Evolutionary conservation across 805 yeast species (phyloP).

Genomic region (Saccharomycodes ludwigii): DNA sequence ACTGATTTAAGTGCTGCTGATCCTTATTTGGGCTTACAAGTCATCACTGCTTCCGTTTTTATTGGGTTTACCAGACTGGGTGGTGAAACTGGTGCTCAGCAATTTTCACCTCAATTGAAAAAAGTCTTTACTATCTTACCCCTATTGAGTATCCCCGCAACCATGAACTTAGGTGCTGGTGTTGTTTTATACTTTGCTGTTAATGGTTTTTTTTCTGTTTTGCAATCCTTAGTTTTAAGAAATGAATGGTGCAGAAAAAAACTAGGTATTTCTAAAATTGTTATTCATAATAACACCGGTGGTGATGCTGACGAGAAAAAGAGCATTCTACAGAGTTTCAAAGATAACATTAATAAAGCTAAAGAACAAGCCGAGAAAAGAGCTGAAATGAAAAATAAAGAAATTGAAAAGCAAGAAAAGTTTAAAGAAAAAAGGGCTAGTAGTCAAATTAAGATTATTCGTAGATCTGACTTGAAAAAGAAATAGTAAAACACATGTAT

Average conservation of each 20-base stretch:
- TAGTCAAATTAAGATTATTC: slow-evolving; percentile 20
- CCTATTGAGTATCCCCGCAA: slow-evolving; percentile 72
- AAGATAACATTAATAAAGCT: slow-evolving; percentile 28
- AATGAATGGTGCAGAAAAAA: slow-evolving; percentile 42
- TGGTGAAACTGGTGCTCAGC: slow-evolving; percentile 80
- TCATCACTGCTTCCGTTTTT: slow-evolving; percentile 67
- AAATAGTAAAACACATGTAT: slow-evolving; percentile 2
- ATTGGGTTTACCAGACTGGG: slow-evolving; percentile 69
- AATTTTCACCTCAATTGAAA: slow-evolving; percentile 51
- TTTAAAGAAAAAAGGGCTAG: slow-evolving; percentile 23
- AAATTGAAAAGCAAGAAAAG: slow-evolving; percentile 20
- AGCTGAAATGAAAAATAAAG: slow-evolving; percentile 24
- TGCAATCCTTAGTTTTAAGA: slow-evolving; percentile 60
- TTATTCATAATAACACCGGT: slow-evolving; percentile 33
- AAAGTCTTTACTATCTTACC: slow-evolving; percentile 66
- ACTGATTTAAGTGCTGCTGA: slow-evolving; percentile 69
- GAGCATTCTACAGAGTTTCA: slow-evolving; percentile 26
- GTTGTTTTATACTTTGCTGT: slow-evolving; percentile 78
- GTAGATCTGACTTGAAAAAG: slow-evolving; percentile 15
- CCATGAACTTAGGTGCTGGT: slow-evolving; percentile 76
- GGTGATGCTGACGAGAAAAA: slow-evolving; percentile 23
- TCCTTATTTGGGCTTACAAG: slow-evolving; percentile 82
- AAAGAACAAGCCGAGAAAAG: slow-evolving; percentile 28
- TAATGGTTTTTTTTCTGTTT: slow-evolving; percentile 61
- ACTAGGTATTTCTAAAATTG: slow-evolving; percentile 49